Conservation (phyloP, 176 grass and related monocot species). For the Otatea glauca region DNA sequence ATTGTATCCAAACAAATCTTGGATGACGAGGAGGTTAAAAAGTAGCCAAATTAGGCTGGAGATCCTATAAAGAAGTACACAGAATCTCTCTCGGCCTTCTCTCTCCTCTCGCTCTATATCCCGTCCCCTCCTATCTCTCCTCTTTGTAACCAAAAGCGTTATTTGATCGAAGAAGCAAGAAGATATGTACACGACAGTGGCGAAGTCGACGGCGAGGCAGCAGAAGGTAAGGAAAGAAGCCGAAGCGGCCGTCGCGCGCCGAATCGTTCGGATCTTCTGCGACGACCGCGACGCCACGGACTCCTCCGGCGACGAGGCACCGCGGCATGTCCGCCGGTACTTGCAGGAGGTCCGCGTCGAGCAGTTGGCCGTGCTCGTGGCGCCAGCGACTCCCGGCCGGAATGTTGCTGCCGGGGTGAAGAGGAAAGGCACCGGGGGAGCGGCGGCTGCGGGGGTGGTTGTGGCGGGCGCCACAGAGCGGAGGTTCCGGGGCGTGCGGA, state of each 20-base stretch:
- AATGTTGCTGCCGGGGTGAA: not conserved
- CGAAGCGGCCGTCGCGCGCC: not conserved
- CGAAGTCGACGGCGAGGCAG: not conserved
- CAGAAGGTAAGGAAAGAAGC: not conserved
- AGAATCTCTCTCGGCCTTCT: not conserved
- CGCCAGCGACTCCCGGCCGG: not conserved
- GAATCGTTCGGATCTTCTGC: constrained; percentile 35
- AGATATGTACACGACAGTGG: not conserved
- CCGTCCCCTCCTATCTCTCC: not conserved
- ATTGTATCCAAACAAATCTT: not conserved
- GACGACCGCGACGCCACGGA: constrained; percentile 54
- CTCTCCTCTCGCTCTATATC: not conserved
- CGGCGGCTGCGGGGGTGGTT: not conserved
- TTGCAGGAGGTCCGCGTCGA: constrained; percentile 51
- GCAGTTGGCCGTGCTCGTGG: not conserved
- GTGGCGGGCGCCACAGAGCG: not conserved
- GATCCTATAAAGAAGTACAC: not conserved
- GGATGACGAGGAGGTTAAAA: not conserved
- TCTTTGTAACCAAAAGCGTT: too few species aligned
- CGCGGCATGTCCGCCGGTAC: constrained; percentile 24
- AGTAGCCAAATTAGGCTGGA: not conserved
- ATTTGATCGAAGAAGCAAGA: not conserved
- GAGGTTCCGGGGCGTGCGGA: constrained; percentile 51
- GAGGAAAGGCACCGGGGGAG: not conserved
- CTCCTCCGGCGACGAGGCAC: constrained; percentile 49